Evolutionary conservation across 2,329 filamentous ascomycete species (phyloP).

Genomic region (Phialemonium atrogriseum): DNA sequence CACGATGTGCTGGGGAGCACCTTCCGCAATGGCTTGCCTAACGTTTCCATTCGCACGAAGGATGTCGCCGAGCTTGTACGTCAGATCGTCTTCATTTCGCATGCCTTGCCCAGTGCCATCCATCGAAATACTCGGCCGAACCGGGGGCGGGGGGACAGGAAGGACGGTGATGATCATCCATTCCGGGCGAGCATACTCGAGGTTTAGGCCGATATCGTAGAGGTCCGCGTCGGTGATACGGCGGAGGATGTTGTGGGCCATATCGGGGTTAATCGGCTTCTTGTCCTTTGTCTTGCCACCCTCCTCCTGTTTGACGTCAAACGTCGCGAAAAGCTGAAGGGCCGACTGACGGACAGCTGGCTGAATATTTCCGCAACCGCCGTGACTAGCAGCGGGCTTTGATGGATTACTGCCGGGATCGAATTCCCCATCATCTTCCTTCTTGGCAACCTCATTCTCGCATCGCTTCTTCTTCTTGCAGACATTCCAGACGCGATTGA

Average conservation of each 20-base stretch:
- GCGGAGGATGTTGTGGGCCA: slow-evolving; percentile 79
- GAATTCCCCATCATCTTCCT: slow-evolving; percentile 61
- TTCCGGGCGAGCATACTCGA: slow-evolving; percentile 90
- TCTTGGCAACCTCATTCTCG: slow-evolving; percentile 64
- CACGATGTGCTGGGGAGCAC: slow-evolving; percentile 83
- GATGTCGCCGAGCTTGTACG: slow-evolving; percentile 97
- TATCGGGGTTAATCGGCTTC: slow-evolving; percentile 71
- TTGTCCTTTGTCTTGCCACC: slow-evolving; percentile 68
- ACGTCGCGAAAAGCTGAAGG: slow-evolving; percentile 67
- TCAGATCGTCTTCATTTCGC: slow-evolving; percentile 97
- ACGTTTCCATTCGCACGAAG: slow-evolving; percentile 96
- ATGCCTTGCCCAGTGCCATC: slow-evolving; percentile 88
- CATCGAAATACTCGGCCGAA: slow-evolving; percentile 94
- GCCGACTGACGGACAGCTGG: slow-evolving; percentile 83
- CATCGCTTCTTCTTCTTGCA: slow-evolving; percentile 86
- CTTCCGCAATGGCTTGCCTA: slow-evolving; percentile 80
- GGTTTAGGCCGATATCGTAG: slow-evolving; percentile 80
- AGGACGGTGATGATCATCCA: slow-evolving; percentile 98
- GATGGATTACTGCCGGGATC: slow-evolving; percentile 47
- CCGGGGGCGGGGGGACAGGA: slow-evolving; percentile 89
- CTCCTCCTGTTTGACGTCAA: slow-evolving; percentile 73
- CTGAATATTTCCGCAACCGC: slow-evolving; percentile 87
- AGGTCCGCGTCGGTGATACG: slow-evolving; percentile 77
- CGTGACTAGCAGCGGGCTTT: slow-evolving; percentile 56
- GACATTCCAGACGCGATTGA: slow-evolving; percentile 83